phyloP scores from a whole-genome alignment of 1,139 yeast genomes.

The Yamadazyma triangularis region DNA sequence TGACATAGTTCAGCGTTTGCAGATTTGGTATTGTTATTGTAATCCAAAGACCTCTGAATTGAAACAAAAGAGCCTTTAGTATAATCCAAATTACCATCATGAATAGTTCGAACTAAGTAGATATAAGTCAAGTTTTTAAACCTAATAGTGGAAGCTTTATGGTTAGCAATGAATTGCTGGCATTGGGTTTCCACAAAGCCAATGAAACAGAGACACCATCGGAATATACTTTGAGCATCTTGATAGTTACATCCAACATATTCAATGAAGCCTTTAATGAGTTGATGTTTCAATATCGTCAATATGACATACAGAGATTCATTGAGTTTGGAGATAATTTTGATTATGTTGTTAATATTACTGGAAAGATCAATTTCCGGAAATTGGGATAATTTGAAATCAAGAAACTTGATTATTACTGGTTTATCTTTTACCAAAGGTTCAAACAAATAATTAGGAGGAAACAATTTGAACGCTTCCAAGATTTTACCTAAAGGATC shows the following conservation, averaged over 20 bases:
- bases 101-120: constrained; percentile 13
- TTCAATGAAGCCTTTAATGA: constrained; percentile 11
- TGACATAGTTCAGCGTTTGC: constrained; percentile 13
- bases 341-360: constrained; percentile 10
- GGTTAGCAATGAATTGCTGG: constrained; percentile 7
- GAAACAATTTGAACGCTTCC: constrained; percentile 14
- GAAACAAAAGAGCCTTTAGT: constrained; percentile 10
- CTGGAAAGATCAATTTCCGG: constrained; percentile 12
- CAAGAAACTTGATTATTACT: constrained; percentile 7
- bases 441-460: constrained; percentile 19
- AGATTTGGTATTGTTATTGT: constrained; percentile 8
- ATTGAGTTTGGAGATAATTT: too few species aligned
- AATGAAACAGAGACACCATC: constrained; percentile 19
- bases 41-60: constrained; percentile 7
- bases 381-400: constrained; percentile 8
- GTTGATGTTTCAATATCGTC: constrained; percentile 6
- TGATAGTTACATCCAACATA: constrained; percentile 8
- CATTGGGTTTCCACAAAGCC: constrained; percentile 6
- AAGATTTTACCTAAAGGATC: constrained; percentile 12
- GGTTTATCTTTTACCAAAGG: constrained; percentile 8
- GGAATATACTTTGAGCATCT: constrained; percentile 11
- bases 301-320: too few species aligned
- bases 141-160: constrained; percentile 11
- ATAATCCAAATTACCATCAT: constrained; percentile 11
- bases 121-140: constrained; percentile 12